Conservation (phyloP, 805 yeast species). For the Candida fluviatilis region DNA sequence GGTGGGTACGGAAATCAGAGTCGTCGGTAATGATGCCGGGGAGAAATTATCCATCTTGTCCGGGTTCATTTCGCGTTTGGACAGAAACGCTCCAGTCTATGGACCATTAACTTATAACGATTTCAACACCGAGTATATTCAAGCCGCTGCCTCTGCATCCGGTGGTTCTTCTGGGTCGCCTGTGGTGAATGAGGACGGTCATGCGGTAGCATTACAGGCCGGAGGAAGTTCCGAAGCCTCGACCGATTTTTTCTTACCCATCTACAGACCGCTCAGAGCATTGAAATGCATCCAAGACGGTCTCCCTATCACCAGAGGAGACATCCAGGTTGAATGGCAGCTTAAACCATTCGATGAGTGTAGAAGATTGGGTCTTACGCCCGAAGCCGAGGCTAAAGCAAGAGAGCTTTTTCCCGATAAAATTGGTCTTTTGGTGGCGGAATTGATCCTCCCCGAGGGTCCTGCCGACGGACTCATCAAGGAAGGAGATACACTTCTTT, state of each 20-base stretch:
- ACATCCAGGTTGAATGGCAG: slow-evolving; percentile 87
- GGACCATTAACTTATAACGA: slow-evolving; percentile 86
- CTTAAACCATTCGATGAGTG: slow-evolving; percentile 89
- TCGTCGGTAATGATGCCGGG: slow-evolving; percentile 95
- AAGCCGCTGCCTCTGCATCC: slow-evolving; percentile 93
- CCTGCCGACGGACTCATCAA: slow-evolving; percentile 70
- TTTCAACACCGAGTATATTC: slow-evolving; percentile 90
- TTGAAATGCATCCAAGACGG: slow-evolving; percentile 62
- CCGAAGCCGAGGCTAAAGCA: slow-evolving; percentile 66
- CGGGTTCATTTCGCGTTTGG: slow-evolving; percentile 81
- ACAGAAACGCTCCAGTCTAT: slow-evolving; percentile 92
- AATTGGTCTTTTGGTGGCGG: slow-evolving; percentile 81
- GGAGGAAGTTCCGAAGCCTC: slow-evolving; percentile 92
- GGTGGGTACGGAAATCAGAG: slow-evolving; percentile 92
- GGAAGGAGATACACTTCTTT: slow-evolving; percentile 82
- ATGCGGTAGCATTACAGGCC: slow-evolving; percentile 89
- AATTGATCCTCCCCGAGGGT: slow-evolving; percentile 76
- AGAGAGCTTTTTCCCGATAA: slow-evolving; percentile 66
- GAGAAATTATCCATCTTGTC: slow-evolving; percentile 85
- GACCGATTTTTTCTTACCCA: slow-evolving; percentile 87
- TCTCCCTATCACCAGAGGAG: slow-evolving; percentile 74
- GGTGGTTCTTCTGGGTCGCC: slow-evolving; percentile 97
- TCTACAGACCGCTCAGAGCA: slow-evolving; percentile 79
- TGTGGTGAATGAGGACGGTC: slow-evolving; percentile 84
- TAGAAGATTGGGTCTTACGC: slow-evolving; percentile 75